Evolutionary conservation across 2,329 filamentous ascomycete genomes (phyloP), one percentile per base, ranked within the genome.

Genomic region (Aureobasidium sp.): DNA sequence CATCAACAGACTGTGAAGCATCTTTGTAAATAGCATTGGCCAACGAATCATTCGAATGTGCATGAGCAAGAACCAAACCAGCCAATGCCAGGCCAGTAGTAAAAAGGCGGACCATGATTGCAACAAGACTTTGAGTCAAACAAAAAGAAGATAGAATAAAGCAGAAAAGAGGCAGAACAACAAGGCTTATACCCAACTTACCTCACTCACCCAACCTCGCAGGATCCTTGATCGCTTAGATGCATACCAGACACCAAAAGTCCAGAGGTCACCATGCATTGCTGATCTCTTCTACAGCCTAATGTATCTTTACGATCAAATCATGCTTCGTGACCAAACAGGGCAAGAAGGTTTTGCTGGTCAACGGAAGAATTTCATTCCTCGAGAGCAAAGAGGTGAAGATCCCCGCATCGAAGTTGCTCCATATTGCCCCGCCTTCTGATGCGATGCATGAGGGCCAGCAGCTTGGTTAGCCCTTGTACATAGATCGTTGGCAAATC

Each of bases 1-100:
- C 86, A 60, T 92, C 88, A 18, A 93, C 81, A 10, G 87, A 79
- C 8, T 89, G 87, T 65, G 81, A 82, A 7, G 90, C 80, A 73
- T 93, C 82, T 74, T 91, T 92, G 83, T 92, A 93, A 48, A 87
- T 68, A 3, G 84, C 80, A 31, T 67, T 81, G 75, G 68, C 81
- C 20, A 74, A 64, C 20, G 72, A 71, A 18, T 58, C 64, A 38
- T 69, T 70, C 23, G 63, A 42, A 27, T 65, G 63, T 42, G 55
- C 63, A 42, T 60, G 45, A 43, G 47, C 63, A 51, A 59, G 15
- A 27, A 38, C 15, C 29, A 64, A 31, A 31, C 60, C 40, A 64
- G 40, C 50, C 29, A 55, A 43, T 48, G 50, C 50, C 38, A 64
- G 60, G 42, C 48, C n/a, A 15, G 50, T 27, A n/a, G 29, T 3